Evolutionary conservation across 148 eudicot genomes (phyloP), one percentile per base, ranked within the genome.

Genomic region (Salicornia ramosissima): DNA sequence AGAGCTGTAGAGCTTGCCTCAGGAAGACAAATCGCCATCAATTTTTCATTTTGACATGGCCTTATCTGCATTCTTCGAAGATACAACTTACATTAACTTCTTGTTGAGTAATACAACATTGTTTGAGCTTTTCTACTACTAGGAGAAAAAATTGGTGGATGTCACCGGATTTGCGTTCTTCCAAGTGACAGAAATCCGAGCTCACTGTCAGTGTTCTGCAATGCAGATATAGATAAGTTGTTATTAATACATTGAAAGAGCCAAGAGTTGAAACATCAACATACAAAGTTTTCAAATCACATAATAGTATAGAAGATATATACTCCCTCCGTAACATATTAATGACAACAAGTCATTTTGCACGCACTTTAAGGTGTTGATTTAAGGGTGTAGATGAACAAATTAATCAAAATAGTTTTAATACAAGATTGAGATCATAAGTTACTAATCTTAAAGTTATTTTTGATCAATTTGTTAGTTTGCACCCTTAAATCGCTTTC

Each of bases 201-300:
- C 64, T 89, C 89, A 72, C 88, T 86, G 59, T 87, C 86, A 12
- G 93, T 86, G 79, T 86, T 92, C 97, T 92, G 91, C 84, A 80
- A 80, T 56, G 34, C 12, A 58, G n/a, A n/a, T n/a, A 25, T 30
- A 34, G 7, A 78, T 53, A 31, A 62, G 1, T 36, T 26, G 29
- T 68, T 67, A 55, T 15, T 39, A 62, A 62, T 14, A 39, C 28
- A 39, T 39, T 3, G 63, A 34, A 16, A 65, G 12, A 10, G 6
- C 1, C 24, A 69, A 36, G 43, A 40, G 22, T 1, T 53, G 25
- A 54, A 50, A 34, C 68, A 64, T 24, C 62, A 1, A 39, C 7
- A 28, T 21, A 53, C 28, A 19, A 43, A 69, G 7, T 69, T 40
- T 10, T 60, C 39, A 1, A 16, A 30, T 12, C 22, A 31, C n/a